Conservation (phyloP, 345 rosid genomes). For the Melastoma malabathricum region DNA sequence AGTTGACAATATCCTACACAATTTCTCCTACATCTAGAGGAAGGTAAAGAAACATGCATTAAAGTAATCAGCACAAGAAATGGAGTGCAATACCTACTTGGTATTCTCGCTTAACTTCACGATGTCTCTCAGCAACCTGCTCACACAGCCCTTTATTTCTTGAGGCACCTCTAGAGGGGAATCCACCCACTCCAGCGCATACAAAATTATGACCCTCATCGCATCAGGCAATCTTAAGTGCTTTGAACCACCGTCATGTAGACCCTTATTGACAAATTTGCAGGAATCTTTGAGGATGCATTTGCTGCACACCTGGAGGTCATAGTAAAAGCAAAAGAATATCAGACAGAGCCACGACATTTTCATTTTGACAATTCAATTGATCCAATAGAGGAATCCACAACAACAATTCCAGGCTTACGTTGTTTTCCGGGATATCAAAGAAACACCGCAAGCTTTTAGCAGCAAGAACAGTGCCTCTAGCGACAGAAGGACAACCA, state of each 20-base stretch:
- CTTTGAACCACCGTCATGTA: slow-evolving; percentile 29
- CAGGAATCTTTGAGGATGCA: slow-evolving; percentile 52
- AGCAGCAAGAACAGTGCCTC: slow-evolving; percentile 40
- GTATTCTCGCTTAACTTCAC: slow-evolving; percentile 37
- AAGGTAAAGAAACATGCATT: too few species aligned
- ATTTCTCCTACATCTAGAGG: too few species aligned
- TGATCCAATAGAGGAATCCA: background rate
- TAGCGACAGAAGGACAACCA: slow-evolving; percentile 62
- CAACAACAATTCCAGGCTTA: slow-evolving; percentile 19
- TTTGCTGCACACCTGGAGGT: slow-evolving; percentile 50
- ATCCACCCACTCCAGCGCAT: slow-evolving; percentile 42
- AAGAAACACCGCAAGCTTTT: slow-evolving; percentile 59
- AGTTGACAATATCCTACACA: too few species aligned
- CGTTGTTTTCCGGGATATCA: slow-evolving; percentile 48
- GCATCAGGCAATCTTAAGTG: slow-evolving; percentile 35
- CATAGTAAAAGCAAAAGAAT: slow-evolving; percentile 1
- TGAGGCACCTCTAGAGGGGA: slow-evolving; percentile 33
- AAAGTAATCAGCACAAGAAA: too few species aligned
- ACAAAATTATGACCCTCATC: slow-evolving; percentile 43
- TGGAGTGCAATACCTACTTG: background rate
- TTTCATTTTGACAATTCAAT: background rate
- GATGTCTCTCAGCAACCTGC: slow-evolving; percentile 34
- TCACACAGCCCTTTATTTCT: slow-evolving; percentile 41
- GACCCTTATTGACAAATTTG: slow-evolving; percentile 40
- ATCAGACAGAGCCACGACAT: background rate